These are phyloP conservation scores for Kodamaea alishanica DNA, from an alignment of 1,139 yeast genomes.

Conservation along the genomic window DNA sequence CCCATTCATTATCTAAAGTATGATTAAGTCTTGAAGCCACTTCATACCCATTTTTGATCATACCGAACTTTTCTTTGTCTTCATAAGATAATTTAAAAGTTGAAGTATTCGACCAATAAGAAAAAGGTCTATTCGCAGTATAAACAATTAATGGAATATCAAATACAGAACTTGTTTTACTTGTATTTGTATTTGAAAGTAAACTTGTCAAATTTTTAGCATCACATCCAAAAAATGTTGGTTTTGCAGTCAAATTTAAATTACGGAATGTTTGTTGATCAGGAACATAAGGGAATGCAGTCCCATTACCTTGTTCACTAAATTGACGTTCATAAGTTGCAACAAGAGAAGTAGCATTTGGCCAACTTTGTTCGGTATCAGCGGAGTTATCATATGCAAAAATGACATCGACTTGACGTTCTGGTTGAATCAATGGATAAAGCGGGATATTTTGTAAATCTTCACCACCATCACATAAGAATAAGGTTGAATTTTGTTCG, in stretches of 20 bases:
- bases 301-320: constrained; percentile 21
- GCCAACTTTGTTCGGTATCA: constrained; percentile 28
- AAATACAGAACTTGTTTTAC: constrained; percentile 4
- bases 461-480: constrained; percentile 31
- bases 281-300: constrained; percentile 39
- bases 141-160: constrained; percentile 41
- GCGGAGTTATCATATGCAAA: constrained; percentile 32
- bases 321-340: constrained; percentile 34
- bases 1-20: constrained; percentile 37
- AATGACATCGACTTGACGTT: constrained; percentile 25
- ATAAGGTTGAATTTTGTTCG: constrained; percentile 18
- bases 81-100: constrained; percentile 32
- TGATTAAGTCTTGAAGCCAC: constrained; percentile 24
- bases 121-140: constrained; percentile 40
- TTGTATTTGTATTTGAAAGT: constrained; percentile 13
- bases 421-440: constrained; percentile 25
- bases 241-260: constrained; percentile 38
- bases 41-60: constrained; percentile 39
- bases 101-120: constrained; percentile 36
- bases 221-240: constrained; percentile 45
- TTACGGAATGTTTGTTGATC: constrained; percentile 29
- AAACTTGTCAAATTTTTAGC: constrained; percentile 37
- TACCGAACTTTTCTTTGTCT: constrained; percentile 32
- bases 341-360: constrained; percentile 33
- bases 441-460: constrained; percentile 31